Percentiles rank a stretch among this genome's conserved stretches.
Conservation (phyloP, 805 yeast species). For the Candida piceae region DNA sequence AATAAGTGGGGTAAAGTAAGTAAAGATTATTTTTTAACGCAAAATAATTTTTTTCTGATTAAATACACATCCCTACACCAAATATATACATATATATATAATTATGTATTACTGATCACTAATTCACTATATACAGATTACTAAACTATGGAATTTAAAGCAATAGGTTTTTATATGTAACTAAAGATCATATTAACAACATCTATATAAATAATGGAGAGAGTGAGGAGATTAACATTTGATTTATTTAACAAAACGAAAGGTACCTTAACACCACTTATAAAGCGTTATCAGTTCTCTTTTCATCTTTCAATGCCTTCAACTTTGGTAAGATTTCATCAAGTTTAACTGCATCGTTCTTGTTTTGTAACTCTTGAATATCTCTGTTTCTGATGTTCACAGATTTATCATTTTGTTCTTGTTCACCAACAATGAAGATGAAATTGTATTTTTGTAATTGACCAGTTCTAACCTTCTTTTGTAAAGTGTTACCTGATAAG, state of each 20-base stretch:
- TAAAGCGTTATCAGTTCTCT: constrained; percentile 62
- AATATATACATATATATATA: no score
- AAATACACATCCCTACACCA: no score
- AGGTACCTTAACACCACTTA: neutral
- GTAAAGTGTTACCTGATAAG: constrained; percentile 90
- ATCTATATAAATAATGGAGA: neutral
- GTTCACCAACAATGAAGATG: constrained; percentile 95
- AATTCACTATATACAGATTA: no score
- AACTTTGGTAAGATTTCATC: constrained; percentile 70
- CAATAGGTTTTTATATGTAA: no score
- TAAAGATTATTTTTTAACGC: no score
- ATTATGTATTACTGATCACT: no score
- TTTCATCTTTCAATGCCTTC: constrained; percentile 59
- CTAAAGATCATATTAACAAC: no score
- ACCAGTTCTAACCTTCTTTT: constrained; percentile 96
- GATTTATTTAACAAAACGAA: neutral
- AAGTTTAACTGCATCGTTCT: constrained; percentile 76
- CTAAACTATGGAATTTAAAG: no score
- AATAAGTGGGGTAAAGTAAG: no score
- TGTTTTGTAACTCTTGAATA: constrained; percentile 85
- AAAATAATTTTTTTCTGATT: no score
- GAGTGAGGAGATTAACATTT: no score
- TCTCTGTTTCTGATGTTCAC: constrained; percentile 98
- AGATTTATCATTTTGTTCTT: constrained; percentile 70
- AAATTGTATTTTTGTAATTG: constrained; percentile 93